Evolutionary conservation across 2,329 filamentous ascomycete genomes (phyloP), one percentile per base, ranked within the genome.

Genomic region (Diplodia sapinea): DNA sequence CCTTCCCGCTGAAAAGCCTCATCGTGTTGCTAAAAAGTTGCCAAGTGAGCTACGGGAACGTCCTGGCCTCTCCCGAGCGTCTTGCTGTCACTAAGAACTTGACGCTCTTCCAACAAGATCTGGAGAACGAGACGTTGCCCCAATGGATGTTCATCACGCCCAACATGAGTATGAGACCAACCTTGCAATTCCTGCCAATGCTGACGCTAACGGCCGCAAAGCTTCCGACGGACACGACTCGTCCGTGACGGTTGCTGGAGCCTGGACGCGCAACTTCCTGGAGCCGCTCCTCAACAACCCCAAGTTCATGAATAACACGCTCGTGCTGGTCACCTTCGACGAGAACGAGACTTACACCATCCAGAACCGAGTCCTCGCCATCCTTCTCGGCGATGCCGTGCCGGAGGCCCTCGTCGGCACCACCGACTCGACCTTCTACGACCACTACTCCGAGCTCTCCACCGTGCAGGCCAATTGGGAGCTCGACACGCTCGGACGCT

Each of bases 261-360:
- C 79, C 15, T 95, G 91, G 90, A 86, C 87, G 15, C 85, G 86
- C 47, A 80, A 75, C 57, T 94, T 93, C 80, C 79, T 95, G 1
- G 84, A 87, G 68, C 91, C 91, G 0, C 87, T 95, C 9, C 83
- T 95, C 7, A 76, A 84, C 43, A 85, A 94, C 80, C 78, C 82
- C 59, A 85, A 89, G 71, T 94, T 95, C 79, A 91, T 89, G 87
- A 81, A 91, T 61, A 87, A 91, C 74, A 94, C 91, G 0, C 84
- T 95, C 1, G 85, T 95, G 11, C 81, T 94, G 5, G 78, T 95
- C 69, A 94, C 85, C 2, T 95, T 93, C 74, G 92, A 95, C 71
- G 92, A 95, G 80, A 91, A 89, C 76, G 86, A 89, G 72, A 88
- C 85, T 11, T 93, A 93, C 79, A 78, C 82, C 6, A 79, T 82